A percentile compares a stretch with the other conserved stretches of the same genome.
These are phyloP conservation scores for Incumbomyces delicatus DNA, from an alignment of 2,329 filamentous ascomycete genomes.

Conservation along the genomic window DNA sequence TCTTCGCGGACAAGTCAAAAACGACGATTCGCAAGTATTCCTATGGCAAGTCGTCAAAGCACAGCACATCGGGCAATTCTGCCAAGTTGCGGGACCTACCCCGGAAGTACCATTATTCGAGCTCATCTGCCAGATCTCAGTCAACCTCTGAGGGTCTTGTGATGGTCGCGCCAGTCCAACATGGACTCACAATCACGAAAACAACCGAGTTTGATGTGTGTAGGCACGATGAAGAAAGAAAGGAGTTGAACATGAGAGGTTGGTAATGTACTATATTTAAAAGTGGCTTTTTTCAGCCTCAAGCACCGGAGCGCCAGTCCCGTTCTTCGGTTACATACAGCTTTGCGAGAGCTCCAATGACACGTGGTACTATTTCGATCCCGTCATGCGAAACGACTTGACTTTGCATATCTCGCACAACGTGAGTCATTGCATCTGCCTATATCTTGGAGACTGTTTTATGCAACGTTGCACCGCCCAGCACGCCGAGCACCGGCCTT, in stretches of 20 bases:
- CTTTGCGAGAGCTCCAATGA: no score
- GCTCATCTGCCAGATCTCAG: background rate
- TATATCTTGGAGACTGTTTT: no score
- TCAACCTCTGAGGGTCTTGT: conserved; percentile 6
- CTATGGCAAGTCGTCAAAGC: background rate
- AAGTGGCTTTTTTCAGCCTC: no score
- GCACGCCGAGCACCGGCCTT: no score
- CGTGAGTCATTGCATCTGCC: no score
- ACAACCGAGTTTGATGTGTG: conserved; percentile 5
- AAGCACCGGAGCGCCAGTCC: no score
- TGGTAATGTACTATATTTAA: background rate
- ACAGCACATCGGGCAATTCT: background rate
- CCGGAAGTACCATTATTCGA: background rate
- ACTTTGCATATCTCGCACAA: no score
- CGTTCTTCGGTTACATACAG: no score
- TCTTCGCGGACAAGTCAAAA: conserved; percentile 1
- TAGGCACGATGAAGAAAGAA: background rate
- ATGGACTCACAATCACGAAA: conserved; percentile 5
- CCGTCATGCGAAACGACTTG: no score
- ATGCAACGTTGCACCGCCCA: no score
- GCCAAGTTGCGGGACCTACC: background rate
- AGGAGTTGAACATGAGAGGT: background rate
- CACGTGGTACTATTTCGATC: no score
- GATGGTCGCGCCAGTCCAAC: background rate
- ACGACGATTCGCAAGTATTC: background rate